Evolutionary conservation across 148 eudicot genomes (phyloP).

Genomic region (Spergularia marina): DNA sequence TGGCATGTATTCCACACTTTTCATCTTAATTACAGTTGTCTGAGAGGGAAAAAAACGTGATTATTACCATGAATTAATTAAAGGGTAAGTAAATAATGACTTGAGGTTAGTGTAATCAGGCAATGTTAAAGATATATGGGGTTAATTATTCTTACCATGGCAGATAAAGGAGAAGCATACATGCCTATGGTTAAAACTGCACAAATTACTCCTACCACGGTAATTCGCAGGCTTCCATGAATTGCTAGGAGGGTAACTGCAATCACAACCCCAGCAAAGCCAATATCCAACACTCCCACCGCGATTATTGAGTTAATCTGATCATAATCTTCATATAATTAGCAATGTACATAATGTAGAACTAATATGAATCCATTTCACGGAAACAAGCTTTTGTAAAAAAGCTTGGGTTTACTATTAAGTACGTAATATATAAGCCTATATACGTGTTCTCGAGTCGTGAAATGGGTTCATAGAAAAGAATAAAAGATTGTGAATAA

Average conservation of each 20-base stretch:
- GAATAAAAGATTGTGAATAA: no score
- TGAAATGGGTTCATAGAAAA: no score
- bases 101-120: not conserved
- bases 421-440: no score
- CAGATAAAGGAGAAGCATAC: conserved; percentile 32
- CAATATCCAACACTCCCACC: conserved; percentile 14
- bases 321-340: not conserved
- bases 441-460: no score
- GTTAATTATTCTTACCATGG: conserved; percentile 15
- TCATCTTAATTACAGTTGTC: conserved; percentile 16
- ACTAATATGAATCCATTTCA: no score
- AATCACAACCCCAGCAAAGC: conserved; percentile 11
- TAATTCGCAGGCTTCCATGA: not conserved
- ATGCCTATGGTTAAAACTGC: conserved; percentile 19
- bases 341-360: no score
- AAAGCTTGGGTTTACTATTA: no score
- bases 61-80: not conserved
- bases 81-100: not conserved
- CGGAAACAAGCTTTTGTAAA: no score
- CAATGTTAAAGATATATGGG: no score
- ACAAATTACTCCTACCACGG: conserved; percentile 14
- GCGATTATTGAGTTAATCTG: conserved; percentile 19
- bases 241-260: not conserved
- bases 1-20: conserved; percentile 31
- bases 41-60: not conserved